These are phyloP conservation scores for Lizonia empirigonia DNA, from an alignment of 2,329 filamentous ascomycete species.

Conservation along the genomic window DNA sequence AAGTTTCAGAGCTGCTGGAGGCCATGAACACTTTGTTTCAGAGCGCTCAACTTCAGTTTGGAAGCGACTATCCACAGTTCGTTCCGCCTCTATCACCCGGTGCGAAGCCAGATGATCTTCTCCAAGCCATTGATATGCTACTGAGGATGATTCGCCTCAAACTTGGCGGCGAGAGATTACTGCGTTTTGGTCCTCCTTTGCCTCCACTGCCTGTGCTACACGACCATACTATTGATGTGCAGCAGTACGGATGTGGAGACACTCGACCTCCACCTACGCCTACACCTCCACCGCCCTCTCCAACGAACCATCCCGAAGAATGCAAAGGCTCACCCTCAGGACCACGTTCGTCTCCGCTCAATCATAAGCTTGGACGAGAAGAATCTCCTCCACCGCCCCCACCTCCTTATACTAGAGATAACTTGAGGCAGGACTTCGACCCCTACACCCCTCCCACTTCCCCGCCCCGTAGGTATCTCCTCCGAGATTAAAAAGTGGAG, in stretches of 20 bases:
- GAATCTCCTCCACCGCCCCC: background rate
- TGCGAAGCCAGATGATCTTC: background rate
- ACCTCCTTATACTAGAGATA: background rate
- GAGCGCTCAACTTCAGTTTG: background rate
- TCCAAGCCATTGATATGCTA: background rate
- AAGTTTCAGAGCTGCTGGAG: background rate
- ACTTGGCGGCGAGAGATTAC: background rate
- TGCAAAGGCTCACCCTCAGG: background rate
- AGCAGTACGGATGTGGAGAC: background rate
- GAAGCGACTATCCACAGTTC: background rate
- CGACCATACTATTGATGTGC: background rate
- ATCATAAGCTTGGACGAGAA: too few species aligned
- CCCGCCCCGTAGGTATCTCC: background rate
- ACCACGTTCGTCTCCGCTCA: too few species aligned
- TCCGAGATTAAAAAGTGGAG: too few species aligned
- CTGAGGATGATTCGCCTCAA: background rate
- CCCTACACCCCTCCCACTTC: background rate
- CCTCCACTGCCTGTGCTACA: background rate
- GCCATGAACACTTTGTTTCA: background rate
- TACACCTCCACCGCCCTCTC: background rate
- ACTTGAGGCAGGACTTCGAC: background rate
- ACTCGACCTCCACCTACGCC: background rate
- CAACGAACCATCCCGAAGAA: background rate
- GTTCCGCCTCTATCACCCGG: background rate
- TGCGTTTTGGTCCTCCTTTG: background rate